A percentile compares a stretch with the other conserved stretches of the same genome.
phyloP scores from a whole-genome alignment of 1,139 yeast genomes.

The Pichia kudriavzevii region DNA sequence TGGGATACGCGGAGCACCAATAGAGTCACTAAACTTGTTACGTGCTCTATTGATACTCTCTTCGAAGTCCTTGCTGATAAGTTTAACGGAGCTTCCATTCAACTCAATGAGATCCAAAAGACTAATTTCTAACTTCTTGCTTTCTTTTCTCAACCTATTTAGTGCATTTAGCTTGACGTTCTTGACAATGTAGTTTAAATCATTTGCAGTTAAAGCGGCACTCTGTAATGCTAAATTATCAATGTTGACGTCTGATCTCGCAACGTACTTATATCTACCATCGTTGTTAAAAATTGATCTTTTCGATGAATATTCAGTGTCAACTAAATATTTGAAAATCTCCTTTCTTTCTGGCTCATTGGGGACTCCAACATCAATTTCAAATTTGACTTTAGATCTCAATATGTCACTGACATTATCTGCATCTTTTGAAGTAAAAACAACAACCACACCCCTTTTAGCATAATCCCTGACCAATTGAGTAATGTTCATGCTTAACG shows the following conservation, averaged over 20 bases:
- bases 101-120: slow-evolving; percentile 24
- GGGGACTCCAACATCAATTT: slow-evolving; percentile 70
- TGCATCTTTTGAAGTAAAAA: slow-evolving; percentile 65
- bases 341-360: slow-evolving; percentile 61
- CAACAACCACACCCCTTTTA: slow-evolving; percentile 40
- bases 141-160: slow-evolving; percentile 37
- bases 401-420: slow-evolving; percentile 64
- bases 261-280: slow-evolving; percentile 16
- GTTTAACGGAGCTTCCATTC: slow-evolving; percentile 46
- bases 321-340: slow-evolving; percentile 49
- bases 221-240: slow-evolving; percentile 70
- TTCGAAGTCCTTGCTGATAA: slow-evolving; percentile 61
- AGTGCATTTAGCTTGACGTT: slow-evolving; percentile 55
- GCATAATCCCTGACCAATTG: slow-evolving; percentile 54
- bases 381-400: slow-evolving; percentile 68
- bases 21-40: slow-evolving; percentile 82
- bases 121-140: slow-evolving; percentile 14
- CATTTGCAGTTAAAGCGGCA: slow-evolving; percentile 89
- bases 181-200: slow-evolving; percentile 63
- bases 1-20: slow-evolving; percentile 96
- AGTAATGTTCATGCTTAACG: slow-evolving; percentile 52
- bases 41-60: slow-evolving; percentile 75
- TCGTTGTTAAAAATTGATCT: neutral
- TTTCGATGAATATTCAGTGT: slow-evolving; percentile 10
- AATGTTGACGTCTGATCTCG: slow-evolving; percentile 49